Evolutionary conservation across 2,329 filamentous ascomycete genomes (phyloP).

Genomic region (Pseudogymnoascus sp.): DNA sequence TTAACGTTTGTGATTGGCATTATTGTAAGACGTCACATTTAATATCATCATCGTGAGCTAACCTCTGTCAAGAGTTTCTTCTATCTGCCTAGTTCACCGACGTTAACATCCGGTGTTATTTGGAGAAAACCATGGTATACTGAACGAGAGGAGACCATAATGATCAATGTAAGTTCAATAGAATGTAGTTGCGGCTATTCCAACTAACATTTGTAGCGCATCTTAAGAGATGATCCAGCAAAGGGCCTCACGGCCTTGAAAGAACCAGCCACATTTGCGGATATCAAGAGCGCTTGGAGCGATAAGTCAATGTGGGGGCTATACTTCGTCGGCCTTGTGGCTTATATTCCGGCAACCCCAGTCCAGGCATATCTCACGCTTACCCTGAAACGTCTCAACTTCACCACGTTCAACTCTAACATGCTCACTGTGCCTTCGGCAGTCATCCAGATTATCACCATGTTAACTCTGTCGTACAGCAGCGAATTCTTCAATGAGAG

Average conservation of each 20-base stretch:
- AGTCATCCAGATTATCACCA: slow-evolving; percentile 47
- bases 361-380: slow-evolving; percentile 45
- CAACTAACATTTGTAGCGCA: slow-evolving; percentile 24
- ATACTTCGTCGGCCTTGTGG: slow-evolving; percentile 40
- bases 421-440: slow-evolving; percentile 54
- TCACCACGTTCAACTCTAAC: slow-evolving; percentile 52
- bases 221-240: slow-evolving; percentile 45
- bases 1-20: slow-evolving; percentile 42
- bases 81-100: slow-evolving; percentile 57
- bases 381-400: slow-evolving; percentile 47
- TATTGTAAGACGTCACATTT: slow-evolving; percentile 23
- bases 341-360: slow-evolving; percentile 41
- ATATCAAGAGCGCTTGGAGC: slow-evolving; percentile 37
- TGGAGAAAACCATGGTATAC: slow-evolving; percentile 58
- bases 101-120: slow-evolving; percentile 53
- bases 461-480: slow-evolving; percentile 45
- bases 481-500: slow-evolving; percentile 49
- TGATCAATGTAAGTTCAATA: slow-evolving; percentile 44
- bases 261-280: slow-evolving; percentile 35
- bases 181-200: background rate
- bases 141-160: slow-evolving; percentile 60
- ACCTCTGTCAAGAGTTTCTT: slow-evolving; percentile 35
- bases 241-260: slow-evolving; percentile 42
- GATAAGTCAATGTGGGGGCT: slow-evolving; percentile 43
- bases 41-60: background rate